Conservation (phyloP, 139 green algal genomes). For the Chlorella vulgaris region DNA sequence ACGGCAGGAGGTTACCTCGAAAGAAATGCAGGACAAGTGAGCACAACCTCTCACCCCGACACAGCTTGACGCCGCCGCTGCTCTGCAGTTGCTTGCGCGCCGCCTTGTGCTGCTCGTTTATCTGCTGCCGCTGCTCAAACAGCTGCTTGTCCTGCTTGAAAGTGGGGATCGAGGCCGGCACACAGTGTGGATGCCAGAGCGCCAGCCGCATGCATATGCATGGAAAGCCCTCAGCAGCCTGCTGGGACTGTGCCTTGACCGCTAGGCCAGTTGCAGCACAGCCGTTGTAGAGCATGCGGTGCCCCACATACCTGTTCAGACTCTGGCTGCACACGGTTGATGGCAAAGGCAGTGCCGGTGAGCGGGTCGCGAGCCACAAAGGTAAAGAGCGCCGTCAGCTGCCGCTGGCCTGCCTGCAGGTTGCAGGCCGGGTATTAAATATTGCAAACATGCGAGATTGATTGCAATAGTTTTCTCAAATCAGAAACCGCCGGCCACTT, state of each 20-base stretch:
- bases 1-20: neutral
- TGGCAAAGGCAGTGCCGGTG: slow-evolving; percentile 46
- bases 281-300: too few species aligned
- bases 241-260: too few species aligned
- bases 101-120: slow-evolving; percentile 55
- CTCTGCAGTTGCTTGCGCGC: neutral
- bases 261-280: too few species aligned
- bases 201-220: too few species aligned
- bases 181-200: too few species aligned
- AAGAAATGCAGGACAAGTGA: neutral
- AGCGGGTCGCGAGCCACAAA: slow-evolving; percentile 48
- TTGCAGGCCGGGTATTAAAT: neutral
- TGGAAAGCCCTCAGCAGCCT: too few species aligned
- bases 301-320: slow-evolving; percentile 12
- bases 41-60: neutral
- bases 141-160: slow-evolving; percentile 17
- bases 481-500: neutral
- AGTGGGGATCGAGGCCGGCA: too few species aligned
- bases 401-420: neutral
- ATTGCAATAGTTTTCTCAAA: neutral
- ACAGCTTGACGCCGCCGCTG: neutral
- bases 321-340: slow-evolving; percentile 63
- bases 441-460: neutral
- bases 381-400: slow-evolving; percentile 24
- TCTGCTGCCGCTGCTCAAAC: slow-evolving; percentile 55